Base-by-base conservation (phyloP, 805 yeast species). In the Myxozyma kluyveri region DNA sequence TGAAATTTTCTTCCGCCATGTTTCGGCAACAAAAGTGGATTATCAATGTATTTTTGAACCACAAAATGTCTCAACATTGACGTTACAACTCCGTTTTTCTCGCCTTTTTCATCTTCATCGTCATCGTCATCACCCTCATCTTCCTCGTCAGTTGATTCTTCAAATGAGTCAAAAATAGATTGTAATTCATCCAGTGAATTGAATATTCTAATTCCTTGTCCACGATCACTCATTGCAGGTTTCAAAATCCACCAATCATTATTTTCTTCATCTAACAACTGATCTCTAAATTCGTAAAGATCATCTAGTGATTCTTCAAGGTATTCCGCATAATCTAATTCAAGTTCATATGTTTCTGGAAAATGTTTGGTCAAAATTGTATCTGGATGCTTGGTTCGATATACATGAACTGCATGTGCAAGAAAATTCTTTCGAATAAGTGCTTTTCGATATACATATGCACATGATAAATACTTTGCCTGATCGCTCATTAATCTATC, bases 221-320 rank as follows among this genome's bases (percentile, higher is more conserved):
- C 99, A 65, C 91, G 84, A 65, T 93, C 99, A 63, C 95, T 86
- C 96, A 93, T 89, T 58, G 96, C 83, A 14, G 99, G 99, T 66
- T 93, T 93, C 66, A 93, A 75, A 35, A 93, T 93, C 90, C 95
- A 91, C 62, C 62, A 62, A 10, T 39, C 33, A 4, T 47, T 32
- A 42, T 84, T 79, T 59, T 78, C 80, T 53, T 83, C 84, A 29
- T 29, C 33, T 9, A 9, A 29, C 31, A 93, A 71, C 60, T 86
- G 96, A 47, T 84, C 84, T 52, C 96, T 72, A 45, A 93, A 73
- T 64, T 91, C 99, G 72, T 86, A 90, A 35, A 86, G 83, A 63
- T 93, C 99, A 67, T 91, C 98, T 42, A 93, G 73, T 0, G 96
- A 78, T 65, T 93, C 99, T 62, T 93, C 98, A 45, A 93, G 72